Evolutionary conservation across 2,329 filamentous ascomycete genomes (phyloP), one percentile per base, ranked within the genome.

Genomic region (Pyricularia pennisetigena): DNA sequence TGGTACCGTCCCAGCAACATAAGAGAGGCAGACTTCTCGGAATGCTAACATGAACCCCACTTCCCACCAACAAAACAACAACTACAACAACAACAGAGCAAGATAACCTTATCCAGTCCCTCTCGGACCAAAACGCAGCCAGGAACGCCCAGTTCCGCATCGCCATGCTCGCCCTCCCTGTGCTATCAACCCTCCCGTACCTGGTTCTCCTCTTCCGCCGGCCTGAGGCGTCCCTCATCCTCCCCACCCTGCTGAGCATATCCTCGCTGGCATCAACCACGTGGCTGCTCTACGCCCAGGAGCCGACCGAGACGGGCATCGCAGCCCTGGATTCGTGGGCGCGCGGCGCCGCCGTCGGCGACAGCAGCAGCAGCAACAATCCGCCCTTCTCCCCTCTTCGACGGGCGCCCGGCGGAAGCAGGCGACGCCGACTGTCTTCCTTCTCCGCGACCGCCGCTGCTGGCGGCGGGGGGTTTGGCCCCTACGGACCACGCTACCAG

Each of bases 181-280:
- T 73, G 10, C 72, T 79, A 30, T 77, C 71, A 64, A 74, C 71
- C 70, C 78, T 78, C 68, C 75, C 77, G 68, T 74, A 72, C 77
- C 30, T 71, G 71, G 32, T 70, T 28, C 70, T 63, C 66, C 75
- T 29, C 74, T 70, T 3, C 75, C 74, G 7, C 69, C 72, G 67
- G 67, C 76, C 71, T 71, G 68, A 67, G 68, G 80, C 71, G 71
- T 69, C 32, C 73, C 54, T 69, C 76, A 12, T 70, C 20, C 75
- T 86, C 7, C 76, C 85, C 62, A 79, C 83, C 41, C 71, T 90
- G 5, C 81, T 92, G 2, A 82, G 83, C 63, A 79, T 91, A n/a
- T 83, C 86, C 0, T 90, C 86, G 28, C 82, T 93, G 23, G 79
- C 82, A 23, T 84, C 83, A 2, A 90, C 88, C 3, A 83, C 85